Conservation (phyloP, 257 asterid species). For the Solanum pimpinellifolium region DNA sequence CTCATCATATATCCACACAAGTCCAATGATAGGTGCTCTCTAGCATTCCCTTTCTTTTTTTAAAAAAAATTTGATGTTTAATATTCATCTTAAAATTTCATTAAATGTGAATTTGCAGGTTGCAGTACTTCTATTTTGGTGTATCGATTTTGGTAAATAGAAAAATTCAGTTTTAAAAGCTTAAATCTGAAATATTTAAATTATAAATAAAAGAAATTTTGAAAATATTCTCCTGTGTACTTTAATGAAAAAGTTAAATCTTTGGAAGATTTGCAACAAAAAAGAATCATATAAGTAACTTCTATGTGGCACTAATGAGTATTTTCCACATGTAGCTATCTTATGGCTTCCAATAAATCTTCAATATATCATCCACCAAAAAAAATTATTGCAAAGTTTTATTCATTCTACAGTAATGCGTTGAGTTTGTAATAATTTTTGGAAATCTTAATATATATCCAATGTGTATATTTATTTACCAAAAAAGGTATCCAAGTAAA, state of each 20-base stretch:
- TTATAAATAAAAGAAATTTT: neutral
- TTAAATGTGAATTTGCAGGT: neutral
- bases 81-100: no score
- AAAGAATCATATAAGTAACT: neutral
- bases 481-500: neutral
- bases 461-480: neutral
- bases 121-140: no score
- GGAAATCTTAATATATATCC: neutral
- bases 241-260: neutral
- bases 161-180: neutral
- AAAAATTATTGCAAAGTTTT: no score
- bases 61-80: no score
- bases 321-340: neutral
- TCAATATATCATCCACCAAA: neutral
- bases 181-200: neutral
- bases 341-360: neutral
- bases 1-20: neutral
- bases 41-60: no score
- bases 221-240: neutral
- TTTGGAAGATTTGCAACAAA: neutral
- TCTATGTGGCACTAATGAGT: neutral
- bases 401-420: neutral
- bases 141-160: no score
- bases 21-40: neutral
- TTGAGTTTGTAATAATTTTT: neutral